Conservation (phyloP, 1,284 basidiomycete genomes). For the Pseudozyma sp. region DNA sequence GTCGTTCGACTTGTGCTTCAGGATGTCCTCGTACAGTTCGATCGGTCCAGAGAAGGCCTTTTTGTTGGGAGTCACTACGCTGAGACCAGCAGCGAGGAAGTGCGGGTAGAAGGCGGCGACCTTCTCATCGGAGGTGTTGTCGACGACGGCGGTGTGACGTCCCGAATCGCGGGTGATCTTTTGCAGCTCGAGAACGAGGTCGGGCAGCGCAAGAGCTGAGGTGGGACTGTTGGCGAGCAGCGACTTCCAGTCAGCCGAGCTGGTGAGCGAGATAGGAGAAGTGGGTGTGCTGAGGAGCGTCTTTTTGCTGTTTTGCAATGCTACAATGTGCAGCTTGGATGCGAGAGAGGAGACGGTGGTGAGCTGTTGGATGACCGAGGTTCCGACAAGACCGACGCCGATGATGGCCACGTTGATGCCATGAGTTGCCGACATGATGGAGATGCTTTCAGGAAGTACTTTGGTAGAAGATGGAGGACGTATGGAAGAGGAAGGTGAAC, state of each 20-base stretch:
- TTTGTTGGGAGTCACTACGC: constrained; percentile 97
- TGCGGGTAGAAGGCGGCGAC: constrained; percentile 86
- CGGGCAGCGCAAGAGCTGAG: constrained; percentile 53
- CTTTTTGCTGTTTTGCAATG: constrained; percentile 67
- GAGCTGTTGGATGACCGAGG: constrained; percentile 64
- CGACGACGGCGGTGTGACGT: constrained; percentile 79
- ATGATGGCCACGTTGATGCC: constrained; percentile 65
- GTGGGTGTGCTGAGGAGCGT: constrained; percentile 55
- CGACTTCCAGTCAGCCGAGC: constrained; percentile 52
- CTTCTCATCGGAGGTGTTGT: constrained; percentile 89
- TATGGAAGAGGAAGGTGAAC: background rate
- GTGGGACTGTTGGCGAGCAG: constrained; percentile 43
- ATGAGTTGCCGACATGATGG: constrained; percentile 34
- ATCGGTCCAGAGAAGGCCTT: constrained; percentile 89
- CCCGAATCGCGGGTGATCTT: constrained; percentile 50
- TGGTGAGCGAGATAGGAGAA: constrained; percentile 32
- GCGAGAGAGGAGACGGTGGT: constrained; percentile 49
- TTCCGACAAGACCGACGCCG: constrained; percentile 67
- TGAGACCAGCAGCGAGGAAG: constrained; percentile 82
- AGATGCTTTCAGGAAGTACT: background rate
- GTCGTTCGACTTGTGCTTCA: constrained; percentile 44
- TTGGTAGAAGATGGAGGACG: background rate
- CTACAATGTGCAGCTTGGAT: constrained; percentile 57
- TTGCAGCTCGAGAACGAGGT: constrained; percentile 51
- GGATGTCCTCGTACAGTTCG: constrained; percentile 79